A percentile compares a stretch with the other conserved stretches of the same genome.
Evolutionary conservation across 208 protist genomes (phyloP).

Genomic region (Wallacemonas rigidus): DNA sequence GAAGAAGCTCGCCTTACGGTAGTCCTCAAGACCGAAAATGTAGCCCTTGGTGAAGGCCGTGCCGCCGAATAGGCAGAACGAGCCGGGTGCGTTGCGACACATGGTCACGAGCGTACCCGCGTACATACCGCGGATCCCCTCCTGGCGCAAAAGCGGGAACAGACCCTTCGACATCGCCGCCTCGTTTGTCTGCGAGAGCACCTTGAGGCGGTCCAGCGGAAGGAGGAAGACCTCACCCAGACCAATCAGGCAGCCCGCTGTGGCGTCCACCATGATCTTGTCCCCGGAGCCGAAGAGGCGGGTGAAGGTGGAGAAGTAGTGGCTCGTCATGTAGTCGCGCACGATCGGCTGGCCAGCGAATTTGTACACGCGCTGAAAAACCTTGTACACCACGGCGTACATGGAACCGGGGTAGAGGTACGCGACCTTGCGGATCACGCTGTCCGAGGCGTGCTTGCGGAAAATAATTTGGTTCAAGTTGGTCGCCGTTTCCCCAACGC

Average conservation of each 20-base stretch:
- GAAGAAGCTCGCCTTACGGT: constrained; percentile 73
- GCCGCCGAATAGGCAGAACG: constrained; percentile 91
- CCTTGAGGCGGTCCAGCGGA: constrained; percentile 91
- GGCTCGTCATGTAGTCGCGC: constrained; percentile 57
- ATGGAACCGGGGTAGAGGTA: constrained; percentile 90
- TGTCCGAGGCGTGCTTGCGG: constrained; percentile 62
- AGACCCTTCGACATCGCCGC: constrained; percentile 64
- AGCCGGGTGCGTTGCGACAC: constrained; percentile 88
- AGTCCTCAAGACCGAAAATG: constrained; percentile 81
- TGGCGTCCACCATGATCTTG: constrained; percentile 74
- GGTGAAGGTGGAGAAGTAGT: constrained; percentile 54
- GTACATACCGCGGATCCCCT: constrained; percentile 88
- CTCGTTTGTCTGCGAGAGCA: constrained; percentile 91
- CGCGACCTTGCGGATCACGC: constrained; percentile 57
- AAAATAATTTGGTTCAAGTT: constrained; percentile 86
- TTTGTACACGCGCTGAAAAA: constrained; percentile 93
- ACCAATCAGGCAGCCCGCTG: constrained; percentile 85
- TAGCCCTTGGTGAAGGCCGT: constrained; percentile 88
- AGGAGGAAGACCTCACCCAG: constrained; percentile 88
- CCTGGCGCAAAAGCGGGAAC: constrained; percentile 61
- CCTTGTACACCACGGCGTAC: constrained; percentile 91
- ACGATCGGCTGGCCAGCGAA: constrained; percentile 91
- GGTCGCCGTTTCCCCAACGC: constrained; percentile 37
- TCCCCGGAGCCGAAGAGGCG: constrained; percentile 52
- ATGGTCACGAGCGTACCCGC: constrained; percentile 83